These are phyloP conservation scores for Alternaria novae-zelandiae DNA, from an alignment of 2,329 filamentous ascomycete genomes.

Conservation along the genomic window DNA sequence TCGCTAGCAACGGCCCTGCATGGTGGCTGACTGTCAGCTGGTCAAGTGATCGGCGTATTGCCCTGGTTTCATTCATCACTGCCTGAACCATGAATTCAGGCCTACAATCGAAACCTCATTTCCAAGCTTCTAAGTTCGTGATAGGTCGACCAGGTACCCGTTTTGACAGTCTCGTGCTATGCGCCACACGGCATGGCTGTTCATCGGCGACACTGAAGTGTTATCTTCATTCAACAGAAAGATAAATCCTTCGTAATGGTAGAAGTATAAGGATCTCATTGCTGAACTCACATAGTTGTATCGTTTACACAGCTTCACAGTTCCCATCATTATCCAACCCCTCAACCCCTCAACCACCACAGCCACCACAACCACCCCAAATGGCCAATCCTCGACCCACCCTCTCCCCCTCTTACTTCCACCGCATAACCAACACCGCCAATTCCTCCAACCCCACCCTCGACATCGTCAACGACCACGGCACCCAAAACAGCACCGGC, in stretches of 20 bases:
- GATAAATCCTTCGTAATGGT: neutral
- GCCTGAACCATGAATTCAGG: neutral
- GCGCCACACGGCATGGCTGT: neutral
- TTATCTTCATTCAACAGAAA: neutral
- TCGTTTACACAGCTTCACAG: neutral
- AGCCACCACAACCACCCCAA: neutral
- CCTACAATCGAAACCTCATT: neutral
- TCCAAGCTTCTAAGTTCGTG: too few species aligned
- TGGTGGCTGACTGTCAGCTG: neutral
- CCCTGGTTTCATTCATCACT: neutral
- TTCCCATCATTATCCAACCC: too few species aligned
- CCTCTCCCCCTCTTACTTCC: neutral
- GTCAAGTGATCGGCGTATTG: neutral
- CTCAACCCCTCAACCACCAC: too few species aligned
- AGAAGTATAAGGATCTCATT: neutral
- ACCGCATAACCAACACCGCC: neutral
- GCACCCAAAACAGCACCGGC: neutral
- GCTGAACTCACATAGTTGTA: neutral
- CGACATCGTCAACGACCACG: neutral
- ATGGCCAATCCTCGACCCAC: neutral
- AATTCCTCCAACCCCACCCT: neutral
- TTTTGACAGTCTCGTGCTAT: neutral
- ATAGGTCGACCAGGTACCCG: neutral
- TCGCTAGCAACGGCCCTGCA: neutral
- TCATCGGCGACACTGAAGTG: neutral